phyloP scores from a whole-genome alignment of 768 basidiomycete species.

The Boletus rubescentipes region DNA sequence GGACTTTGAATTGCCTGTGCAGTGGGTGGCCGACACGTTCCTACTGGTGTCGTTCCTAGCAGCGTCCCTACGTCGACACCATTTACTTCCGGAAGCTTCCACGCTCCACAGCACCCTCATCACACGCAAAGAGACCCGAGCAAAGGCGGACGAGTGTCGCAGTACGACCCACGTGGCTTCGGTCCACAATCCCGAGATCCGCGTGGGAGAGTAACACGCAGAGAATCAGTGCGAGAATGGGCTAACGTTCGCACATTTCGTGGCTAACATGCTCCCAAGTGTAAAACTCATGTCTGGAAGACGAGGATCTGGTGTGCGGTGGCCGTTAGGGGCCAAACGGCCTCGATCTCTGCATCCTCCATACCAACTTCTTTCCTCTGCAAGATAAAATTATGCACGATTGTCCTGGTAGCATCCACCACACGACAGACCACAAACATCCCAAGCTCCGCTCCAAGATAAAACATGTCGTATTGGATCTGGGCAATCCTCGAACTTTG shows the following conservation, averaged over 20 bases:
- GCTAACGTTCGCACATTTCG: too few species aligned
- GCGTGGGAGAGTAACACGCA: neutral
- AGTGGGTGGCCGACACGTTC: constrained; percentile 31
- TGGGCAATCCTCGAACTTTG: constrained; percentile 5
- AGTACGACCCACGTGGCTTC: neutral
- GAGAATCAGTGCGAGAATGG: neutral
- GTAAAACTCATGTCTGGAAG: constrained; percentile 18
- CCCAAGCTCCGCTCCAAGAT: constrained; percentile 27
- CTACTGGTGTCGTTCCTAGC: neutral
- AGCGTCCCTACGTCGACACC: too few species aligned
- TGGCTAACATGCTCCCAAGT: too few species aligned
- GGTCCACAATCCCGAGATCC: neutral
- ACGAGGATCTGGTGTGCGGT: constrained; percentile 33
- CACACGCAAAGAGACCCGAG: neutral
- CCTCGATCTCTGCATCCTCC: constrained; percentile 30
- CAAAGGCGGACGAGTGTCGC: neutral
- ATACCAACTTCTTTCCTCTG: constrained; percentile 29
- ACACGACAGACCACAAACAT: constrained; percentile 29
- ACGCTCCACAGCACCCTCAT: too few species aligned
- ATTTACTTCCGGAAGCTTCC: too few species aligned
- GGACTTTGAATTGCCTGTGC: constrained; percentile 33
- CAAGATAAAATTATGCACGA: constrained; percentile 31
- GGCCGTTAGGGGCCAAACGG: constrained; percentile 32
- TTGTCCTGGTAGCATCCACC: constrained; percentile 14
- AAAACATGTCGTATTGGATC: constrained; percentile 31